These are phyloP conservation scores for Botrytis fragariae DNA, from an alignment of 2,329 filamentous ascomycete species.

Conservation along the genomic window DNA sequence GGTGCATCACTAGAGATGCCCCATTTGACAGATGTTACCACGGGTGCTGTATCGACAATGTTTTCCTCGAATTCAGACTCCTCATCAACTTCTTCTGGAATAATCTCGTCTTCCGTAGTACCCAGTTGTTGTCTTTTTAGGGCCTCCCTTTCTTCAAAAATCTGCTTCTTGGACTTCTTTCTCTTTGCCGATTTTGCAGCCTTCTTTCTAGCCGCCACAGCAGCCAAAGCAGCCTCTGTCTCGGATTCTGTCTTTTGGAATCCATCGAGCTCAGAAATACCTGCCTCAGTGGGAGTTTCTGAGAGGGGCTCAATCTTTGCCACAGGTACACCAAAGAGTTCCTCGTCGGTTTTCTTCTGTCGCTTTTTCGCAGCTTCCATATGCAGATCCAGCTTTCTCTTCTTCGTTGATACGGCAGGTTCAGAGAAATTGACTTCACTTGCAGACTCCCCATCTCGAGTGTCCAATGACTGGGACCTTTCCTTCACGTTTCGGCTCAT, in stretches of 20 bases:
- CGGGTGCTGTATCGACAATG: constrained; percentile 40
- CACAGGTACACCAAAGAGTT: constrained; percentile 66
- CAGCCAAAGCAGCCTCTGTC: constrained; percentile 43
- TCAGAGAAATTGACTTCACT: constrained; percentile 72
- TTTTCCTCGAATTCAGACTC: constrained; percentile 38
- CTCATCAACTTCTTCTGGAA: constrained; percentile 36
- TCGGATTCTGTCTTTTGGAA: constrained; percentile 51
- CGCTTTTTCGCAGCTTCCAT: constrained; percentile 72
- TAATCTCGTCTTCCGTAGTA: constrained; percentile 45
- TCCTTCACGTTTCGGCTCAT: constrained; percentile 24
- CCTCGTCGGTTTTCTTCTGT: constrained; percentile 76
- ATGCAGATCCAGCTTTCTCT: constrained; percentile 71
- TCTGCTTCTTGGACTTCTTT: constrained; percentile 76
- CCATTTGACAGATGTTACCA: constrained; percentile 53
- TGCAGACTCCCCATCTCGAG: constrained; percentile 62
- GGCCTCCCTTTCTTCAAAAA: constrained; percentile 65
- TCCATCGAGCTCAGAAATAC: constrained; percentile 49
- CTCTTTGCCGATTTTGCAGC: constrained; percentile 55
- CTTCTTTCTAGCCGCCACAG: constrained; percentile 54
- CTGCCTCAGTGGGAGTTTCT: constrained; percentile 42
- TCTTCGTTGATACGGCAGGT: constrained; percentile 52
- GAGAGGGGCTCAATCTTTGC: constrained; percentile 51
- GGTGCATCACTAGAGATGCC: constrained; percentile 57
- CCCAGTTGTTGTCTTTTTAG: constrained; percentile 54
- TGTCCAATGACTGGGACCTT: constrained; percentile 42